A percentile compares a stretch with the other conserved stretches of the same genome.
Conservation (phyloP, 306 rosid genomes). For the Canavalia gladiata region DNA sequence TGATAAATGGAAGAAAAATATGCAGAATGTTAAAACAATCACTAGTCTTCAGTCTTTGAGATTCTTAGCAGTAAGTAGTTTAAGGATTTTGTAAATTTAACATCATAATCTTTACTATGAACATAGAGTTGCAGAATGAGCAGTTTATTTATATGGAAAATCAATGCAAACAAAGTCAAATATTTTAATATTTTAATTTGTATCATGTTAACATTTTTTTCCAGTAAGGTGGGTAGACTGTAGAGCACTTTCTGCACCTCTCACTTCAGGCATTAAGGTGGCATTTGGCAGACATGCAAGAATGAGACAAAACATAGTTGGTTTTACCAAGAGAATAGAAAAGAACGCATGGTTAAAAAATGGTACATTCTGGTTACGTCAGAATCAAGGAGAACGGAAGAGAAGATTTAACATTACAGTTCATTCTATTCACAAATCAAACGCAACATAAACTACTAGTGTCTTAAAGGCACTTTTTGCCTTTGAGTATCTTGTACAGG, state of each 20-base stretch:
- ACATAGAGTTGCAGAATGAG: neutral
- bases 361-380: too few species aligned
- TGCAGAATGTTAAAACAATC: neutral
- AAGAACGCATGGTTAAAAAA: neutral
- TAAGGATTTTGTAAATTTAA: conserved; percentile 3
- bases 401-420: too few species aligned
- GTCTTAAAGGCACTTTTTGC: too few species aligned
- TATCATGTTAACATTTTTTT: neutral
- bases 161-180: neutral
- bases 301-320: neutral
- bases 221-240: neutral
- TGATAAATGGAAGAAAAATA: neutral
- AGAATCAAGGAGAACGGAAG: too few species aligned
- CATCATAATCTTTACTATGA: conserved; percentile 1
- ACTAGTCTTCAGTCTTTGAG: neutral
- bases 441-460: too few species aligned
- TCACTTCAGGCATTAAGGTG: neutral
- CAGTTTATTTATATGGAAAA: conserved; percentile 19
- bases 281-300: neutral
- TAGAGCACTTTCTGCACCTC: neutral
- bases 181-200: neutral
- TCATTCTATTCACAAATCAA: too few species aligned
- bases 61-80: neutral
- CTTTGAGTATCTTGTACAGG: neutral
- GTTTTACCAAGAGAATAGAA: neutral